Percentiles rank a stretch among this genome's conserved stretches.
These are phyloP conservation scores for Aspergillus indologenus DNA, from an alignment of 495 filamentous ascomycete species.

Conservation along the genomic window DNA sequence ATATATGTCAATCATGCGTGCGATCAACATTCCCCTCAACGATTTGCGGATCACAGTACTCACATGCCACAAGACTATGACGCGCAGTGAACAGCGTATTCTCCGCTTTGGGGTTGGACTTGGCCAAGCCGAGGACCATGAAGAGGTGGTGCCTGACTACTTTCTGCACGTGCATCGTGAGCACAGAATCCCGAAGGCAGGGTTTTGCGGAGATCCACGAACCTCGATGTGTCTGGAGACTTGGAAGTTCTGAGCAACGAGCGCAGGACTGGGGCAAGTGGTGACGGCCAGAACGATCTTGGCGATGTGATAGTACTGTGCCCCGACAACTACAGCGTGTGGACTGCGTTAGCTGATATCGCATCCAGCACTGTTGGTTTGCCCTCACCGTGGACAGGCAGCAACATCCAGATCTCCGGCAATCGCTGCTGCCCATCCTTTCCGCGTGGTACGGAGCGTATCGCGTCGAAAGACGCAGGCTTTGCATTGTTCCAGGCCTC, in stretches of 20 bases:
- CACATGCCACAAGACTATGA: slow-evolving; percentile 31
- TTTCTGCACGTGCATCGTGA: slow-evolving; percentile 17
- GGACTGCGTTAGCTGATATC: neutral
- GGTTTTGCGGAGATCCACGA: neutral
- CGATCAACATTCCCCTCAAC: no score
- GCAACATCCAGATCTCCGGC: slow-evolving; percentile 29
- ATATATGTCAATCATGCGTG: neutral
- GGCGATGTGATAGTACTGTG: slow-evolving; percentile 34
- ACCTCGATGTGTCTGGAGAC: slow-evolving; percentile 27
- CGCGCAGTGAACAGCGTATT: slow-evolving; percentile 33
- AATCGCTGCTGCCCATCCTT: slow-evolving; percentile 15
- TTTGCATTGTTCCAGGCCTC: slow-evolving; percentile 27
- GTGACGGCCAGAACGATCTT: slow-evolving; percentile 29
- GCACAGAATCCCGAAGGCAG: neutral
- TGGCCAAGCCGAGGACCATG: slow-evolving; percentile 25
- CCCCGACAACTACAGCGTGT: slow-evolving; percentile 21
- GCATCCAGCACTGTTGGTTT: neutral
- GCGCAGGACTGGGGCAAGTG: slow-evolving; percentile 11
- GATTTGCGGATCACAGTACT: no score
- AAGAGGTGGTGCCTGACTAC: slow-evolving; percentile 26
- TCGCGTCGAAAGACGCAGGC: slow-evolving; percentile 26
- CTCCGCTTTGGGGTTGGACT: slow-evolving; percentile 30
- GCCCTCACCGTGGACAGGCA: slow-evolving; percentile 29
- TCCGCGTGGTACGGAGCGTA: slow-evolving; percentile 16
- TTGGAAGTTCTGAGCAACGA: slow-evolving; percentile 24